Percentiles rank a stretch among this genome's conserved stretches.
Conservation (phyloP, 495 filamentous ascomycete species). For the Entonaema liquescens region DNA sequence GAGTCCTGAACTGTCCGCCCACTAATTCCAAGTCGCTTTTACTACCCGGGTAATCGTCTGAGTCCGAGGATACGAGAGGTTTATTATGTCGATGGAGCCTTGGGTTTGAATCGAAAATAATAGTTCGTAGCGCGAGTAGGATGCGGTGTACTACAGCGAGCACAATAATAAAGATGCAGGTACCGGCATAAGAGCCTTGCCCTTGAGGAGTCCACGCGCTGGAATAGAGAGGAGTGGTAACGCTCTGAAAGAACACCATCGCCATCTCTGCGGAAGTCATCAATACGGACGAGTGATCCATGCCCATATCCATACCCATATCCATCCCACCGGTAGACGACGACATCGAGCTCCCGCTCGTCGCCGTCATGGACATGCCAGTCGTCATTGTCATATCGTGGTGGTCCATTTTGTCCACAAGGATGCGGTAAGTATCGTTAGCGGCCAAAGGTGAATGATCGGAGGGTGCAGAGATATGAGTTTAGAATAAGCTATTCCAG, state of each 20-base stretch:
- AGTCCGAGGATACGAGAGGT: constrained; percentile 16
- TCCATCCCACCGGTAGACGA: constrained; percentile 32
- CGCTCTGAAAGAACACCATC: constrained; percentile 66
- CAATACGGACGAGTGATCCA: constrained; percentile 14
- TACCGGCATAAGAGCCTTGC: constrained; percentile 72
- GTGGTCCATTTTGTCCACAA: constrained; percentile 18
- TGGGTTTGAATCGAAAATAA: constrained; percentile 21
- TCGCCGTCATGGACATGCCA: constrained; percentile 35
- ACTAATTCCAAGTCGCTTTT: constrained; percentile 28
- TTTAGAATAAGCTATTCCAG: neutral
- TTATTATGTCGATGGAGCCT: constrained; percentile 18
- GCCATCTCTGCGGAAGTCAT: constrained; percentile 43
- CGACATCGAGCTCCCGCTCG: constrained; percentile 25
- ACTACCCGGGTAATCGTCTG: constrained; percentile 32
- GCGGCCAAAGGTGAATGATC: neutral
- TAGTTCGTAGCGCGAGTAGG: constrained; percentile 62
- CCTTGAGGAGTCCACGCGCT: constrained; percentile 69
- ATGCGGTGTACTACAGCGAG: constrained; percentile 70
- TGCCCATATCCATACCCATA: constrained; percentile 25
- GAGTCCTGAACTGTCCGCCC: constrained; percentile 17
- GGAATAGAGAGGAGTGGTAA: constrained; percentile 71
- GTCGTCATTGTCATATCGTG: constrained; percentile 26
- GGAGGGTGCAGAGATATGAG: neutral
- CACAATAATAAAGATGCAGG: constrained; percentile 78
- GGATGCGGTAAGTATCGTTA: neutral